Base-by-base conservation (phyloP, 345 rosid genomes). In the Alliaria petiolata region DNA sequence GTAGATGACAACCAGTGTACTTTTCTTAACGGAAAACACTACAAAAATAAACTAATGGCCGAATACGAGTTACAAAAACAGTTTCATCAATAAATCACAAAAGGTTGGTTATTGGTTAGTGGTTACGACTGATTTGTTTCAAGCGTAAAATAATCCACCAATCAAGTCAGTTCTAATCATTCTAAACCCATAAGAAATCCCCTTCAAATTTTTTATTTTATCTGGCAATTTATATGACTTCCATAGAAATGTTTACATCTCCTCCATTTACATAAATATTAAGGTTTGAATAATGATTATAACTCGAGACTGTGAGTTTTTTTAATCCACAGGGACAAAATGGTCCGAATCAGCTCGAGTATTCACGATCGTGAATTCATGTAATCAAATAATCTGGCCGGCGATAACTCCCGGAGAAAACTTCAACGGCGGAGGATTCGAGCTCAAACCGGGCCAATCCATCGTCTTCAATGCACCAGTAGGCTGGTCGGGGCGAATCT, bases 401-500 rank as follows among this genome's bases (percentile, higher is more conserved):
- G 98, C 73, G 25, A 76, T 93, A 7, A 75, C 76, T 22, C 93
- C 86, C 0, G 93, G 88, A 5, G 88, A 82, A 1, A 71, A 72
- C 71, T 83, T 77, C 65, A 52, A 73, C 31, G 91, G 86, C 0
- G 85, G 89, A 0, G 96, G 97, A 28, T 81, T 91, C 70, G 40
- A 55, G 38, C 78, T 93, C 5, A 84, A 83, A 60, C 16, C 89
- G 6, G 89, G 85, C 59, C 90, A 86, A 52, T 85, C 96, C 1
- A 65, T 82, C 0, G 79, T 84, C 5, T 81, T 86, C 75, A 25
- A 34, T 0, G 95, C 97, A 50, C 87, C 91, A 0, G 82, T 81
- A 0, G 86, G 89, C 5, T 93, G 97, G 98, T 76, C 86, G 19
- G 98, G 98, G 19, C 80, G 95, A 47, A 86, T 91, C 22, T 93